Evolutionary conservation across 768 basidiomycete species (phyloP), one percentile per base, ranked within the genome.

Genomic region (Pleurotus citrinopileatus): DNA sequence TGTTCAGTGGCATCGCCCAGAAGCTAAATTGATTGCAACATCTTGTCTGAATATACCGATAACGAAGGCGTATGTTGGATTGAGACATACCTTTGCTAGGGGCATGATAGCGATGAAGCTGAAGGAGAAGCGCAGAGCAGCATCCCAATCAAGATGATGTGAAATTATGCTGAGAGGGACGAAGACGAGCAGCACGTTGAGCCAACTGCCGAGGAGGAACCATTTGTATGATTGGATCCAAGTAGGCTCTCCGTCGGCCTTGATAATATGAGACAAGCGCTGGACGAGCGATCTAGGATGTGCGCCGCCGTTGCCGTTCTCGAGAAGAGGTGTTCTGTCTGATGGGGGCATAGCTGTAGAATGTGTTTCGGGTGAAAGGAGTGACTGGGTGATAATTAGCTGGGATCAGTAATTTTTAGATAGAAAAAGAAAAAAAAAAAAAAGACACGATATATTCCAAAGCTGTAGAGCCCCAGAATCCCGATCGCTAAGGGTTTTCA

Each of bases 51-150:
- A 43, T 47, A 43, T 48, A 23, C 25, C 27, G 17, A 23, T 36
- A 59, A 27, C 42, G 23, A 57, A 42, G 26, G 3, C 4, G 42
- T 17, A 13, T 25, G 52, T 38, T n/a, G n/a, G n/a, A n/a, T n/a
- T n/a, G 17, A 9, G 9, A 59, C 75, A 48, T 60, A 91, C 91
- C 76, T 88, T 89, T 23, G 93, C 94, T 25, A 97, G 78, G 23
- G 94, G 94, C 52, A 94, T 74, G 60, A 94, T 92, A 9, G 91
- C 89, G 38, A 91, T 60, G 65, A 94, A 93, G 58, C 84, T 86
- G 67, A 89, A 88, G 5, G 67, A 68, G 60, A 91, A 91, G 10
- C 86, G 81, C n/a, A 85, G 69, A 15, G 80, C 83, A 26, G 84
- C 85, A 75, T 91, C 91, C 88, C 88, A 91, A 61, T 81, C 62